phyloP scores from a whole-genome alignment of 805 yeast genomes.

The Pichia manshurica region DNA sequence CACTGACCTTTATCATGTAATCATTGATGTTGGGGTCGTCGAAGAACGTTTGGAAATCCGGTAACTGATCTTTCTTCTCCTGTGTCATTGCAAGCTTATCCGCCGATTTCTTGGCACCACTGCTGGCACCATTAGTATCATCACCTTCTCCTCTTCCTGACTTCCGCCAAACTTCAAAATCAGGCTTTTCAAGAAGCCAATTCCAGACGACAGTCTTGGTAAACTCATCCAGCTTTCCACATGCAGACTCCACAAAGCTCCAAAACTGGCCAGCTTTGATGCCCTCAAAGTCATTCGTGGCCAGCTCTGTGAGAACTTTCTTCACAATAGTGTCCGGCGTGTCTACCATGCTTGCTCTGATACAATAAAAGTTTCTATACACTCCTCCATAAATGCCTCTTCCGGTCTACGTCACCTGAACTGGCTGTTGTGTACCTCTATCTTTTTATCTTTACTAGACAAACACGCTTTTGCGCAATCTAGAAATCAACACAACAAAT shows the following conservation, averaged over 20 bases:
- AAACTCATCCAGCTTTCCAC: slow-evolving; percentile 26
- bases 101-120: neutral
- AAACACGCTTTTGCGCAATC: no score
- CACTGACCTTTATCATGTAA: slow-evolving; percentile 35
- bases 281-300: slow-evolving; percentile 33
- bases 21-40: neutral
- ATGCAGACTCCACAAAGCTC: slow-evolving; percentile 22
- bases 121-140: neutral
- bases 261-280: slow-evolving; percentile 30
- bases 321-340: slow-evolving; percentile 35
- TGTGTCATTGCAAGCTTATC: neutral
- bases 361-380: neutral
- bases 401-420: no score
- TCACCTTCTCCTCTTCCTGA: neutral
- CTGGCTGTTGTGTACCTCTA: no score
- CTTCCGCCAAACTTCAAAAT: slow-evolving; percentile 18
- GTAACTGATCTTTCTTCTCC: neutral
- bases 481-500: no score
- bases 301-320: slow-evolving; percentile 28
- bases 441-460: no score
- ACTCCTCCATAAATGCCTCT: no score
- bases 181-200: slow-evolving; percentile 32
- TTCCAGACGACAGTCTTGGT: slow-evolving; percentile 32
- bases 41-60: slow-evolving; percentile 7
- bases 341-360: slow-evolving; percentile 1